phyloP scores from a whole-genome alignment of 805 yeast genomes.

The Teunomyces barrocoloradensis region DNA sequence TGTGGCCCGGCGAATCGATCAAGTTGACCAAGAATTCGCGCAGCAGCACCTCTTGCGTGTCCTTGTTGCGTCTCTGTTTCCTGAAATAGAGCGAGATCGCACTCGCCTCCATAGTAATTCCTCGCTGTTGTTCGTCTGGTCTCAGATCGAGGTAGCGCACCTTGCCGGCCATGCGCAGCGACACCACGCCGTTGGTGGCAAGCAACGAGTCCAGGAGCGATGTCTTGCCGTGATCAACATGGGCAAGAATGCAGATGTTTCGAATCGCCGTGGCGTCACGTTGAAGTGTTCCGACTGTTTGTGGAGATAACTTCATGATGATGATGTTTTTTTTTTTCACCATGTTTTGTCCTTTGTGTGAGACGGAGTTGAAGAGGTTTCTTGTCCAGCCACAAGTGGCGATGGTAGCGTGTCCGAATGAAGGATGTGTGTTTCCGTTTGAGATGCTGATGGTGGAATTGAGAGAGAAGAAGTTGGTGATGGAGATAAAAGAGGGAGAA shows the following conservation, averaged over 20 bases:
- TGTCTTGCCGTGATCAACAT: slow-evolving; percentile 98
- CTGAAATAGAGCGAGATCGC: slow-evolving; percentile 92
- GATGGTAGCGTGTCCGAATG: slow-evolving; percentile 27
- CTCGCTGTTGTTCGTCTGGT: slow-evolving; percentile 93
- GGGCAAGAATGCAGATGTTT: slow-evolving; percentile 94
- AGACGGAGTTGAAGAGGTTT: slow-evolving; percentile 20
- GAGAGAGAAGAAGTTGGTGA: slow-evolving; percentile 20
- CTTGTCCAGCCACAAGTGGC: slow-evolving; percentile 26
- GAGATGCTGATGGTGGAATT: slow-evolving; percentile 28
- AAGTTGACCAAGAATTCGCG: slow-evolving; percentile 84
- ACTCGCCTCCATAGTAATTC: slow-evolving; percentile 96
- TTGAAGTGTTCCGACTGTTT: slow-evolving; percentile 65
- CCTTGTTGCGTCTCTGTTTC: slow-evolving; percentile 42
- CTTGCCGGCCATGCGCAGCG: slow-evolving; percentile 93
- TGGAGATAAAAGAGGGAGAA: slow-evolving; percentile 19
- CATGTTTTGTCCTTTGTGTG: slow-evolving; percentile 31
- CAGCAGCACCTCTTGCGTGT: slow-evolving; percentile 33
- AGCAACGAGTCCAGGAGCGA: slow-evolving; percentile 87
- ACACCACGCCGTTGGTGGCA: slow-evolving; percentile 95
- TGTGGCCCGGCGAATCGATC: slow-evolving; percentile 99
- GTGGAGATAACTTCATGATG: slow-evolving; percentile 57
- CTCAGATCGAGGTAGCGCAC: slow-evolving; percentile 90
- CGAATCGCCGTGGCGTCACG: slow-evolving; percentile 67
- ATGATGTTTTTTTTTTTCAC: background rate
- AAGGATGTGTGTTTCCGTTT: slow-evolving; percentile 31